A percentile compares a stretch with the other conserved stretches of the same genome.
Conservation (phyloP, 352 stramenopile species). For the Blastocystis sp. region DNA sequence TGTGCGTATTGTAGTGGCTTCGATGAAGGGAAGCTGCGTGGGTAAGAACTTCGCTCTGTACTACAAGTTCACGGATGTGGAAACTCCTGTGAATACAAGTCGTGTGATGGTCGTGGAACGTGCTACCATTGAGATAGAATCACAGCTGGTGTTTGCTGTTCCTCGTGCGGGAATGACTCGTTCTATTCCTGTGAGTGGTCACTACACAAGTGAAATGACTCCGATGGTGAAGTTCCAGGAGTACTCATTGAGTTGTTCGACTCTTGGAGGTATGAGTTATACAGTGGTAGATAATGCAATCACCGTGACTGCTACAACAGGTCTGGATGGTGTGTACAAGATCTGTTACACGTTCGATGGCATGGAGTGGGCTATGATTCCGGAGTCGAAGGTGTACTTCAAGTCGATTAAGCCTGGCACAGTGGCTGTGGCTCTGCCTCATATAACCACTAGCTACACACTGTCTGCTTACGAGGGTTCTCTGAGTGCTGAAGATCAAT, state of each 20-base stretch:
- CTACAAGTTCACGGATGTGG: slow-evolving; percentile 16
- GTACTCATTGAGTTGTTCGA: neutral
- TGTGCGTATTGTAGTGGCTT: slow-evolving; percentile 3
- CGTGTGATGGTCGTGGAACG: neutral
- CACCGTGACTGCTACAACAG: neutral
- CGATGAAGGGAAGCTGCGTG: slow-evolving; percentile 9
- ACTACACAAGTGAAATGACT: neutral
- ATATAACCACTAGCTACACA: neutral
- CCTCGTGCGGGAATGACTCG: slow-evolving; percentile 13
- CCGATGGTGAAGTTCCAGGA: slow-evolving; percentile 18
- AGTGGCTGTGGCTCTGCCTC: neutral
- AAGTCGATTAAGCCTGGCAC: slow-evolving; percentile 25
- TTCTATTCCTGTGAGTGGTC: neutral
- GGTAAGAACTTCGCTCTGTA: neutral
- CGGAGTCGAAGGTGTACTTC: neutral
- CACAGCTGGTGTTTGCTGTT: slow-evolving; percentile 26
- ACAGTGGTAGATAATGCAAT: neutral
- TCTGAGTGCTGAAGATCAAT: neutral
- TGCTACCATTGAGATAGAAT: neutral
- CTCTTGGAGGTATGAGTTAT: neutral
- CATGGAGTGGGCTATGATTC: neutral
- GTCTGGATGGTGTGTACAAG: neutral
- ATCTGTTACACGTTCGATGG: slow-evolving; percentile 42
- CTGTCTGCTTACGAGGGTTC: slow-evolving; percentile 23
- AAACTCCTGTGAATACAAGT: neutral